These are phyloP conservation scores for Wallacemonas sp. DNA, from an alignment of 208 protist genomes.

Conservation along the genomic window DNA sequence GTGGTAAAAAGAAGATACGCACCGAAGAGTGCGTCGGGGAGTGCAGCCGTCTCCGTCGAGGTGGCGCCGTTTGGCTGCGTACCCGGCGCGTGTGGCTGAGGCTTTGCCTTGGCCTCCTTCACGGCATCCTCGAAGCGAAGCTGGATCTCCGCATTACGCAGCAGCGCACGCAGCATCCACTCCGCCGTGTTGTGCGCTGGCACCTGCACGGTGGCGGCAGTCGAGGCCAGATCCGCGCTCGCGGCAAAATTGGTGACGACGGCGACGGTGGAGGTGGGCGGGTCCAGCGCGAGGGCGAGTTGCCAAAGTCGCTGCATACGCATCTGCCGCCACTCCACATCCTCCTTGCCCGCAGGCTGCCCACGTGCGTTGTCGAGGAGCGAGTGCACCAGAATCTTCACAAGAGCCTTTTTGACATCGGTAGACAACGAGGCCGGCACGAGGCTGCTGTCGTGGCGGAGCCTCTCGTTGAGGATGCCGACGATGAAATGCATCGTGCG, in stretches of 20 bases:
- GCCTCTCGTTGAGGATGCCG: constrained; percentile 30
- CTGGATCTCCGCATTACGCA: constrained; percentile 56
- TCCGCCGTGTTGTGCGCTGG: constrained; percentile 23
- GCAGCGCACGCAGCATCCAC: constrained; percentile 62
- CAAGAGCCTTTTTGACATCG: constrained; percentile 36
- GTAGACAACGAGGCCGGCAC: constrained; percentile 26
- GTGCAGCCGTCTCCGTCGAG: neutral
- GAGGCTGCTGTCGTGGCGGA: constrained; percentile 23
- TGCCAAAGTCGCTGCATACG: constrained; percentile 54
- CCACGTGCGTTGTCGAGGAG: constrained; percentile 54
- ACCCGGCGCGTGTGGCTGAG: neutral
- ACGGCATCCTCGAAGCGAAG: constrained; percentile 38
- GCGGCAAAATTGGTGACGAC: neutral
- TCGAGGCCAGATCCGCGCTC: neutral
- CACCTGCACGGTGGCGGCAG: constrained; percentile 1
- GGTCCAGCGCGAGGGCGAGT: constrained; percentile 40
- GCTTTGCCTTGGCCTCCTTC: constrained; percentile 17
- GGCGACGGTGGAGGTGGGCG: constrained; percentile 21
- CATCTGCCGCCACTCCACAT: constrained; percentile 23
- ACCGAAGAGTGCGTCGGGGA: constrained; percentile 9
- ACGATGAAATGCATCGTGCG: constrained; percentile 28
- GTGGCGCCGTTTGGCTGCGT: neutral
- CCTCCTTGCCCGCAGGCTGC: constrained; percentile 18
- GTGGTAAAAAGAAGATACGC: constrained; percentile 13
- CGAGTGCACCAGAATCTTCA: constrained; percentile 60